phyloP scores from a whole-genome alignment of 371 early-diverging fungal species.

The Actinomortierella wolfii region DNA sequence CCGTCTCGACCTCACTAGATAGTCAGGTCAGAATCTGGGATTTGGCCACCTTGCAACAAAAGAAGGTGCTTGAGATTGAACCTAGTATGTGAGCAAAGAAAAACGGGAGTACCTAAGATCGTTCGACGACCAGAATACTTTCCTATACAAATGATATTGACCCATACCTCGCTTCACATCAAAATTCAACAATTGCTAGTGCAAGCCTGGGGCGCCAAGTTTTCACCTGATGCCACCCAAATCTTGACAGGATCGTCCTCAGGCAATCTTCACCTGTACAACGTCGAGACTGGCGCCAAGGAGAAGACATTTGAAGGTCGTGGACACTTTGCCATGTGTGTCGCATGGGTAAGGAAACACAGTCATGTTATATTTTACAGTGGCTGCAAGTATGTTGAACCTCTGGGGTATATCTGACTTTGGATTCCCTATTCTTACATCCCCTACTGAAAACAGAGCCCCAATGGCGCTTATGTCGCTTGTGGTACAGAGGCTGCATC shows the following conservation, averaged over 20 bases:
- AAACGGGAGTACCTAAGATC: too few relatives aligned
- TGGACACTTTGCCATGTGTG: slow-evolving; percentile 76
- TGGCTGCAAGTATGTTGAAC: too few relatives aligned
- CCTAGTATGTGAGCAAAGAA: slow-evolving; percentile 45
- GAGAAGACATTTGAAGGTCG: slow-evolving; percentile 65
- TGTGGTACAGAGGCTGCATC: slow-evolving; percentile 80
- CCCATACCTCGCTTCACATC: too few relatives aligned
- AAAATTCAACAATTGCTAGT: slow-evolving; percentile 48
- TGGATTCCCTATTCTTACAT: too few relatives aligned
- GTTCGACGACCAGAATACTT: too few relatives aligned
- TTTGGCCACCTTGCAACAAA: slow-evolving; percentile 56
- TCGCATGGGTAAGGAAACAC: slow-evolving; percentile 79
- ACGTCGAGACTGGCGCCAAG: slow-evolving; percentile 67
- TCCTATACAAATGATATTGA: too few relatives aligned
- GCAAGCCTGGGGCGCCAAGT: slow-evolving; percentile 78
- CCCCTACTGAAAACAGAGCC: slow-evolving; percentile 60
- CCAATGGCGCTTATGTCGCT: slow-evolving; percentile 78
- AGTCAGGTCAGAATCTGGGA: slow-evolving; percentile 83
- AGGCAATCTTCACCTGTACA: slow-evolving; percentile 74
- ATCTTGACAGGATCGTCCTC: slow-evolving; percentile 77
- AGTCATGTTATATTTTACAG: too few relatives aligned
- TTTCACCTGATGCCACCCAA: slow-evolving; percentile 74
- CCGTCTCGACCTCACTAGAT: slow-evolving; percentile 80
- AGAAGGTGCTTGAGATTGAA: slow-evolving; percentile 67
- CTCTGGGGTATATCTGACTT: too few relatives aligned